Percentiles rank a stretch among this genome's conserved stretches.
These are phyloP conservation scores for Neopestalotiopsis rosae DNA, from an alignment of 2,329 filamentous ascomycete genomes.

Conservation along the genomic window DNA sequence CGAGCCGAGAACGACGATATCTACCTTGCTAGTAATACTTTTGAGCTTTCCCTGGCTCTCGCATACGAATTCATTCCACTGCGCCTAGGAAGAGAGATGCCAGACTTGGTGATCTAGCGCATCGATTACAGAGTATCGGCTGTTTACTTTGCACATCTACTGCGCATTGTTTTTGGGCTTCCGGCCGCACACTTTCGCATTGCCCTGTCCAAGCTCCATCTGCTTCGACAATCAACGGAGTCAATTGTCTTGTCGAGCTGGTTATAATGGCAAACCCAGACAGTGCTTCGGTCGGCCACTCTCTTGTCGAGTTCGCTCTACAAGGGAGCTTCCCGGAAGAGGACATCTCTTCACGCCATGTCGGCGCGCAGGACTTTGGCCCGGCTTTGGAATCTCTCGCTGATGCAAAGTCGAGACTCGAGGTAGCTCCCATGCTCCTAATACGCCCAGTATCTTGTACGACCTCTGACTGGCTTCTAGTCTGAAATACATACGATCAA, in stretches of 20 bases:
- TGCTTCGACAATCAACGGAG: not conserved
- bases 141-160: not conserved
- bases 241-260: not conserved
- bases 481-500: slow-evolving; percentile 78
- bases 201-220: not conserved
- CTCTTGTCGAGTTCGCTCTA: slow-evolving; percentile 67
- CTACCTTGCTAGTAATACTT: not conserved
- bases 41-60: not conserved
- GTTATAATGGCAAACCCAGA: slow-evolving; percentile 35
- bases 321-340: slow-evolving; percentile 54
- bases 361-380: slow-evolving; percentile 43
- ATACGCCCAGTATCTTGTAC: not conserved
- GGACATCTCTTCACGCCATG: slow-evolving; percentile 42
- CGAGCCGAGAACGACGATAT: not conserved
- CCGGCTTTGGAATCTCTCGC: slow-evolving; percentile 47
- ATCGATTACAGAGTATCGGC: not conserved
- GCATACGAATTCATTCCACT: not conserved
- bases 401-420: slow-evolving; percentile 48
- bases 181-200: not conserved
- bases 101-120: not conserved
- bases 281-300: slow-evolving; percentile 52
- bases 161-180: not conserved
- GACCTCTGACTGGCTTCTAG: slow-evolving; percentile 42
- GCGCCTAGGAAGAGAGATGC: not conserved
- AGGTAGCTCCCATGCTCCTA: slow-evolving; percentile 39